Base-by-base conservation (phyloP, 2,329 filamentous ascomycete genomes). In the Phyllosticta citriasiana region DNA sequence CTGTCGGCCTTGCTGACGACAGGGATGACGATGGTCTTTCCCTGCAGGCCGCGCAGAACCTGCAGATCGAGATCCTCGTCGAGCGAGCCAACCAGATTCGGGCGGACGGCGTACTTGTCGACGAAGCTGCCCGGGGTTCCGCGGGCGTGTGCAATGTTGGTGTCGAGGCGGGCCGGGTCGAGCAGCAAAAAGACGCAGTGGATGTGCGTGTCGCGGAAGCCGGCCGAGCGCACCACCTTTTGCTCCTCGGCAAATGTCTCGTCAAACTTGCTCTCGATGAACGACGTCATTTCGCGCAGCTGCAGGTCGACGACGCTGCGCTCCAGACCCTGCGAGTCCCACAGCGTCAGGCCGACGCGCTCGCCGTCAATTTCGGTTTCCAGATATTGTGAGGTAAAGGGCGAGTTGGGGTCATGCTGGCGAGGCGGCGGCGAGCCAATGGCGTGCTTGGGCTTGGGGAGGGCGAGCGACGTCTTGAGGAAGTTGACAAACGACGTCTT, bases 401-500 rank as follows among this genome's bases (percentile, higher is more conserved):
- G 78, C 66, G 73, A 82, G 62, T 75, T 72, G 52, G 70, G 50
- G 77, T 79, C 19, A 78, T 77, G 57, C 77, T 79, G 73, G 55
- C 76, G 73, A 53, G 77, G 74, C n/a, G 67, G 73, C 57, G 70
- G 75, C 35, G 66, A 73, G 27, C 71, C 73, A 64, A 70, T 72
- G 55, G 76, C 76, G 61, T 87, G 85, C 77, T 95, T 95, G 76
- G 88, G 89, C 7, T 86, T 77, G n/a, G 91, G 90, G 59, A 94
- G 80, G 19, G 89, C 88, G 59, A 97, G 82, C 1, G 93, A 88
- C 57, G 86, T 89, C 76, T 91, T 91, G 67, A 99, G 85, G 72
- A 99, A 97, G 66, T 97, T 90, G 71, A 99, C 87, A 76, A 99
- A 97, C 0, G 91, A 96, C 0, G 92, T 96, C 79, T 99, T 99